Percentiles rank a stretch among this genome's conserved stretches.
Evolutionary conservation across 2,329 filamentous ascomycete species (phyloP).

Genomic region (Rutstroemia sp.): DNA sequence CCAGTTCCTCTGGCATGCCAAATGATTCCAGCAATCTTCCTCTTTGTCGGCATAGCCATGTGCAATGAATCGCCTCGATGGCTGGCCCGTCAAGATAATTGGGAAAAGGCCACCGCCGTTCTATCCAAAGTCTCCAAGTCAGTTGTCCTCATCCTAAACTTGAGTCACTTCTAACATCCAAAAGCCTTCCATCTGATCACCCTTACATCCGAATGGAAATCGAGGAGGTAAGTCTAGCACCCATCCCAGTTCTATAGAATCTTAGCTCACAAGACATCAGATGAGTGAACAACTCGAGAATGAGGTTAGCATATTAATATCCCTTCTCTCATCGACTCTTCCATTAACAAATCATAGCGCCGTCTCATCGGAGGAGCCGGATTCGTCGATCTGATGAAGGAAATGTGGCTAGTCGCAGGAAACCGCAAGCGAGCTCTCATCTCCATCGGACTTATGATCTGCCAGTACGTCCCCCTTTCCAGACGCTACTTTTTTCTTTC

Average conservation of each 20-base stretch:
- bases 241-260: background rate
- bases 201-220: slow-evolving; percentile 45
- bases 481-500: too few species aligned
- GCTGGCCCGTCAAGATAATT: slow-evolving; percentile 59
- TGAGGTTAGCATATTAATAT: slow-evolving; percentile 26
- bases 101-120: slow-evolving; percentile 52
- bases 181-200: slow-evolving; percentile 42
- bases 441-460: slow-evolving; percentile 56
- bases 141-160: slow-evolving; percentile 8
- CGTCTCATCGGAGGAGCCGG: slow-evolving; percentile 41
- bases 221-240: slow-evolving; percentile 37
- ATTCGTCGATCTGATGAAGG: slow-evolving; percentile 46
- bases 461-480: slow-evolving; percentile 23
- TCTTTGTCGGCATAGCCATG: slow-evolving; percentile 53
- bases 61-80: slow-evolving; percentile 58
- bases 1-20: slow-evolving; percentile 59
- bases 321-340: too few species aligned
- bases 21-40: slow-evolving; percentile 52
- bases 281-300: slow-evolving; percentile 41
- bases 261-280: slow-evolving; percentile 4
- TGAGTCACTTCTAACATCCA: slow-evolving; percentile 37
- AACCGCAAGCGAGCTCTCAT: slow-evolving; percentile 60
- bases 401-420: slow-evolving; percentile 50
- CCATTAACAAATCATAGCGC: background rate
- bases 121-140: slow-evolving; percentile 42